Percentiles rank a stretch among this genome's conserved stretches.
phyloP scores from a whole-genome alignment of 805 yeast species.

The Grigorovia humatica region DNA sequence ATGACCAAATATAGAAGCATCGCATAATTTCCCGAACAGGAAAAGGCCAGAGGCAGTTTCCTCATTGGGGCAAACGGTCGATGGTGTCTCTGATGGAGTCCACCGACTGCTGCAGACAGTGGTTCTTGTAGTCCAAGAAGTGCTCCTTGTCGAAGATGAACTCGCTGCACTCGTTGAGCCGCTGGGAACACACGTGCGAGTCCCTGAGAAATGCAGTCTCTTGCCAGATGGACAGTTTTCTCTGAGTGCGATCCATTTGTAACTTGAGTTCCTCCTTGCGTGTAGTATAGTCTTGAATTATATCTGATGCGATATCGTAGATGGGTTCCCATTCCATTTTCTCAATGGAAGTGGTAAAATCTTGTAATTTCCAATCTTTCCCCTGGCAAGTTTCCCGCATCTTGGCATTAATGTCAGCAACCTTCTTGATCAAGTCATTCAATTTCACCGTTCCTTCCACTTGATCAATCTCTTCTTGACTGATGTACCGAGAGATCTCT shows the following conservation, averaged over 20 bases:
- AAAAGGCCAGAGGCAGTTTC: background rate
- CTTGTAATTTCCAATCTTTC: background rate
- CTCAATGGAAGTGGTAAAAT: constrained; percentile 2
- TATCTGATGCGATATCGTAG: constrained; percentile 20
- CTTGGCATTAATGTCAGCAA: background rate
- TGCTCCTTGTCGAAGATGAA: constrained; percentile 11
- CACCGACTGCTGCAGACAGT: constrained; percentile 18
- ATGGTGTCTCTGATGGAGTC: constrained; percentile 21
- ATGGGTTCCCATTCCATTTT: constrained; percentile 24
- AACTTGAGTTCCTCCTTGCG: constrained; percentile 16
- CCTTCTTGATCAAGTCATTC: background rate
- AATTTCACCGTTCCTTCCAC: background rate
- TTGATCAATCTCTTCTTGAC: background rate
- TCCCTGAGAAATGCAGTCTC: constrained; percentile 26
- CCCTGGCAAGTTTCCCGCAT: background rate
- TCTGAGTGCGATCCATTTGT: constrained; percentile 16
- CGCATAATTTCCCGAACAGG: background rate
- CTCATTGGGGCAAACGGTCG: constrained; percentile 9
- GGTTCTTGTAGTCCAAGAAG: constrained; percentile 14
- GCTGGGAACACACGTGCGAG: constrained; percentile 20
- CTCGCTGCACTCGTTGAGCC: background rate
- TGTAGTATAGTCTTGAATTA: constrained; percentile 24
- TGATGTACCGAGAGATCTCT: background rate
- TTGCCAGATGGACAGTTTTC: constrained; percentile 26
- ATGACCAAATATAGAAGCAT: no score